These are phyloP conservation scores for Melaleuca quinquenervia DNA, from an alignment of 345 rosid genomes.

Conservation along the genomic window DNA sequence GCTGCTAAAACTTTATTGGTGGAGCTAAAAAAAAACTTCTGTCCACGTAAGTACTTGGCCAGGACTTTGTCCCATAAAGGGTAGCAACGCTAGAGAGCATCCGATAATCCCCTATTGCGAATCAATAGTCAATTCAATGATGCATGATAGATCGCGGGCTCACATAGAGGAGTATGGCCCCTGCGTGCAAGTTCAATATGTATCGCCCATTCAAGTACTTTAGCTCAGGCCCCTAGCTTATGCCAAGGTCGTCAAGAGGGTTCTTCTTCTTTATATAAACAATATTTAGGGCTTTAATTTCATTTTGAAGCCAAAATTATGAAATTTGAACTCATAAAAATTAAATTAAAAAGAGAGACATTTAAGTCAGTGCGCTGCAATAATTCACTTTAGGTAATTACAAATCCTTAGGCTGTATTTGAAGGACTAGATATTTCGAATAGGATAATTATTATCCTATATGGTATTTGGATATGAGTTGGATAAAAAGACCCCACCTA, in stretches of 20 bases:
- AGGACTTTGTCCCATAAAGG: not conserved
- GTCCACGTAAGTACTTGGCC: not conserved
- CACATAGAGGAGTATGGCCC: not conserved
- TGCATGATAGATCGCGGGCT: not conserved
- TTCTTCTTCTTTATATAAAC: not conserved
- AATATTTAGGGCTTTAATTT: not conserved
- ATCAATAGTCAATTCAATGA: not conserved
- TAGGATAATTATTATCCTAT: no score
- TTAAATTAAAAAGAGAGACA: not conserved
- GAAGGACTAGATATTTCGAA: no score
- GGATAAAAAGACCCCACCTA: no score
- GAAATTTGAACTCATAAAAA: not conserved
- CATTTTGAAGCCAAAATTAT: not conserved
- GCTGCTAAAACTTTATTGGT: no score
- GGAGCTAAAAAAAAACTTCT: no score
- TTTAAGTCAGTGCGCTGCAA: not conserved
- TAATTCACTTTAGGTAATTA: not conserved
- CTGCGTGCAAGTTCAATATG: not conserved
- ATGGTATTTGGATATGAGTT: no score
- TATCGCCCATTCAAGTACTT: not conserved
- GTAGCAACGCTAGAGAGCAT: not conserved
- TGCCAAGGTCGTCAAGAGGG: no score
- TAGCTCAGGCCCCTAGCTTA: no score
- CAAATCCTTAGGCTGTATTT: not conserved
- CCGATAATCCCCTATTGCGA: not conserved